Base-by-base conservation (phyloP, 129 eudicot genomes). In the Saposhnikovia divaricata region DNA sequence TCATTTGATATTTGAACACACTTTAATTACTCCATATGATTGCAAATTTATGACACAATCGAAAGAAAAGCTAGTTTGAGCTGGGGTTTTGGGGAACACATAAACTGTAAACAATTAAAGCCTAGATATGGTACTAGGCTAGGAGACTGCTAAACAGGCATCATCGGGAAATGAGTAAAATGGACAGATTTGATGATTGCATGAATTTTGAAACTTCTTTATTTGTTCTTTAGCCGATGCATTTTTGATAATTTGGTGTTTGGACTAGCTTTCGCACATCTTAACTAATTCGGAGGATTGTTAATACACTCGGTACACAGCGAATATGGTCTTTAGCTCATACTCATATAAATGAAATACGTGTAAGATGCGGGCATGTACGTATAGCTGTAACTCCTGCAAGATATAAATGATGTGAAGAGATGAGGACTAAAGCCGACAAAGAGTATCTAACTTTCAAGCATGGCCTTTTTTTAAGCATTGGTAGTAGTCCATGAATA, bases 371-470 rank as follows among this genome's bases (percentile, higher is more conserved):
- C 11, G 21, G 13, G 76, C 15, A 23, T 7, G 3, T 21, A 21
- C 12, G 34, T 31, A 0, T 2, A 21, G 11, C 0, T 57, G 66
- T 11, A 39, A 39, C 5, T 40, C 37, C 37, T 34, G 45, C 65
- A 57, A 57, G 65, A 55, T 57, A 57, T 57, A 23, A 6, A 40
- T 44, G 72, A 55, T 55, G 21, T 21, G 15, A 9, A 23, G 57
- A 78, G 71, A 76, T 44, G 27, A 53, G 46, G 23, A 47, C 9
- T 61, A 72, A 78, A 77, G 77, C 79, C 84, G 87, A 85, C 88
- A 85, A 76, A 82, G 84, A 85, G 88, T 71, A 85, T 82, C 83
- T 44, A 82, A 79, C 85, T 82, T 79, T 85, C 81, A 66, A 74
- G 53, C 78, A 75, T 75, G 74, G 50, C 72, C 79, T 71, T 80